phyloP scores from a whole-genome alignment of 352 stramenopile genomes.

The Phytophthora tentaculata region DNA sequence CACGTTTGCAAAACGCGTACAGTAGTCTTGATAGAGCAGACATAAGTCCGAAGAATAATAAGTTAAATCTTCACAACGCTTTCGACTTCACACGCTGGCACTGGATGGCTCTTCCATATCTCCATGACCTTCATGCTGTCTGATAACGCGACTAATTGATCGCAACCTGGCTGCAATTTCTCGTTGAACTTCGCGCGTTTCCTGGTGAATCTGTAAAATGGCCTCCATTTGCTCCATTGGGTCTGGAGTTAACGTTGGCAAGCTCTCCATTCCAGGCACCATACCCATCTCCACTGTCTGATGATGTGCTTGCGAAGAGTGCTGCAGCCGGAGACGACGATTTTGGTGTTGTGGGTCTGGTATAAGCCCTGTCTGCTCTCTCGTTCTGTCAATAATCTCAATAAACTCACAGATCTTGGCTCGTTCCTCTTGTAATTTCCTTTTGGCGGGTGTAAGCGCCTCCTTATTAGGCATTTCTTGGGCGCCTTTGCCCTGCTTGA shows the following conservation, averaged over 20 bases:
- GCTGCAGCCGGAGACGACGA: slow-evolving; percentile 14
- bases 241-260: slow-evolving; percentile 32
- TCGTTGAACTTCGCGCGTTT: slow-evolving; percentile 59
- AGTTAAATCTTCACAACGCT: slow-evolving; percentile 23
- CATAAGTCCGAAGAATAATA: slow-evolving; percentile 14
- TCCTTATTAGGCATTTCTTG: slow-evolving; percentile 9
- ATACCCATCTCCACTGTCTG: slow-evolving; percentile 25
- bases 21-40: slow-evolving; percentile 13
- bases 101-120: slow-evolving; percentile 60
- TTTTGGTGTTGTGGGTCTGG: slow-evolving; percentile 37
- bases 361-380: slow-evolving; percentile 37
- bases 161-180: slow-evolving; percentile 57
- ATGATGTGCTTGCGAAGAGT: slow-evolving; percentile 19
- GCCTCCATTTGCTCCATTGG: slow-evolving; percentile 52
- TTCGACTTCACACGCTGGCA: slow-evolving; percentile 57
- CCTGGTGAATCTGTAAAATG: slow-evolving; percentile 63
- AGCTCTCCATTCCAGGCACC: slow-evolving; percentile 31
- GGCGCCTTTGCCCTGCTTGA: slow-evolving; percentile 15
- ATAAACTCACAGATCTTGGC: slow-evolving; percentile 68
- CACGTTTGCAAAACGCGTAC: slow-evolving; percentile 1
- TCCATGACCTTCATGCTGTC: slow-evolving; percentile 46
- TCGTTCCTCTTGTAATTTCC: slow-evolving; percentile 57
- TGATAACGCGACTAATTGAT: slow-evolving; percentile 44
- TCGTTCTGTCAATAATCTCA: slow-evolving; percentile 61
- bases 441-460: slow-evolving; percentile 48